A percentile compares a stretch with the other conserved stretches of the same genome.
Conservation (phyloP, 805 yeast species). For the Ogataea corticis region DNA sequence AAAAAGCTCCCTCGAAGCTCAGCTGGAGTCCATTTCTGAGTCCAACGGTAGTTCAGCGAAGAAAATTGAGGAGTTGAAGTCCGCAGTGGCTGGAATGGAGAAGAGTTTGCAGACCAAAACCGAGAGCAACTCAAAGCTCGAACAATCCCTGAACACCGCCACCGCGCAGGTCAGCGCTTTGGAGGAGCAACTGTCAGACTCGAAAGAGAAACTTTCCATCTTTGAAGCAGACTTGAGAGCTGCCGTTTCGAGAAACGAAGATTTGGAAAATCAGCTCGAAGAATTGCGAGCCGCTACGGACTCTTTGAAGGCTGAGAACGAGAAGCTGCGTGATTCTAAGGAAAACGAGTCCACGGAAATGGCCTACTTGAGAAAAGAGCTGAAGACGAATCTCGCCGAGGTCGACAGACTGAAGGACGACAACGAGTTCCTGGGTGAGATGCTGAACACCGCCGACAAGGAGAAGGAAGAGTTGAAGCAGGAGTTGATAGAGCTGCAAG, state of each 20-base stretch:
- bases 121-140: constrained; percentile 7
- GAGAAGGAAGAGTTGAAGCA: constrained; percentile 6
- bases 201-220: constrained; percentile 12
- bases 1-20: constrained; percentile 9
- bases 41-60: constrained; percentile 6
- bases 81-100: constrained; percentile 11
- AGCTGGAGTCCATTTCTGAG: constrained; percentile 4
- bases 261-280: constrained; percentile 13
- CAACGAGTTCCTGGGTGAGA: constrained; percentile 8
- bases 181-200: constrained; percentile 14
- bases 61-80: constrained; percentile 19
- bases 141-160: constrained; percentile 11
- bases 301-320: constrained; percentile 9
- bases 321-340: constrained; percentile 9
- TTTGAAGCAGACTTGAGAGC: constrained; percentile 15
- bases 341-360: constrained; percentile 3
- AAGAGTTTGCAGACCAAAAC: constrained; percentile 16
- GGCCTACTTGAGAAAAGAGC: constrained; percentile 9
- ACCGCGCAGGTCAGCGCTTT: constrained; percentile 14
- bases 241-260: constrained; percentile 10
- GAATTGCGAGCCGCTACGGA: constrained; percentile 10
- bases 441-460: constrained; percentile 5
- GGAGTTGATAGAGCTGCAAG: not conserved
- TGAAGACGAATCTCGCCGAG: constrained; percentile 10
- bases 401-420: constrained; percentile 11